A percentile compares a stretch with the other conserved stretches of the same genome.
phyloP scores from a whole-genome alignment of 169 alveolate species.

The Plasmodium ovale region DNA sequence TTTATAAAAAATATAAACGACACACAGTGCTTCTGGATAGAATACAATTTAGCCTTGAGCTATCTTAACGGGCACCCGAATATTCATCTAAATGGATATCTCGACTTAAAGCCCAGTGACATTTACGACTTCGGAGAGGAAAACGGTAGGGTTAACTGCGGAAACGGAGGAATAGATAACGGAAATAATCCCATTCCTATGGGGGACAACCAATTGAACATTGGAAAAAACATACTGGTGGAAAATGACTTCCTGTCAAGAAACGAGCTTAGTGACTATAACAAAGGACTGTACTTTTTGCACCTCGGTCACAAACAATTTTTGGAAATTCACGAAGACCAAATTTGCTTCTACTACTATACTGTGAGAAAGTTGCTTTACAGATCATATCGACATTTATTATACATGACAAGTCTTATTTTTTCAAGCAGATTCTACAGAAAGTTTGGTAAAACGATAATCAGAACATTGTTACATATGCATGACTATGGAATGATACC shows the following conservation, averaged over 20 bases:
- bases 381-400: conserved; percentile 47
- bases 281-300: conserved; percentile 25
- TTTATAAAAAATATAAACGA: conserved; percentile 66
- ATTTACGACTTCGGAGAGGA: conserved; percentile 12
- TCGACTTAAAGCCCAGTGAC: not conserved
- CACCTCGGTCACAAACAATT: conserved; percentile 70
- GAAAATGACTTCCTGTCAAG: conserved; percentile 36
- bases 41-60: conserved; percentile 25
- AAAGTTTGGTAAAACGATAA: conserved; percentile 53
- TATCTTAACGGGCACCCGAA: conserved; percentile 37
- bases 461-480: conserved; percentile 49
- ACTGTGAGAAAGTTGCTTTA: conserved; percentile 45
- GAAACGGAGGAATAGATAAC: not conserved
- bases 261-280: conserved; percentile 49
- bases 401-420: conserved; percentile 30
- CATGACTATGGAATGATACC: conserved; percentile 19
- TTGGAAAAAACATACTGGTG: conserved; percentile 24
- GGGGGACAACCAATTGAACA: conserved; percentile 22
- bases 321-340: conserved; percentile 69
- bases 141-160: not conserved
- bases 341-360: conserved; percentile 55
- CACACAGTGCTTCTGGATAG: conserved; percentile 73
- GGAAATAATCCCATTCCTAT: not conserved
- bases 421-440: conserved; percentile 61
- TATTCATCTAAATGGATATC: conserved; percentile 22